Evolutionary conservation across 2,329 filamentous ascomycete species (phyloP), one percentile per base, ranked within the genome.

Genomic region (Sporothrix humicola): DNA sequence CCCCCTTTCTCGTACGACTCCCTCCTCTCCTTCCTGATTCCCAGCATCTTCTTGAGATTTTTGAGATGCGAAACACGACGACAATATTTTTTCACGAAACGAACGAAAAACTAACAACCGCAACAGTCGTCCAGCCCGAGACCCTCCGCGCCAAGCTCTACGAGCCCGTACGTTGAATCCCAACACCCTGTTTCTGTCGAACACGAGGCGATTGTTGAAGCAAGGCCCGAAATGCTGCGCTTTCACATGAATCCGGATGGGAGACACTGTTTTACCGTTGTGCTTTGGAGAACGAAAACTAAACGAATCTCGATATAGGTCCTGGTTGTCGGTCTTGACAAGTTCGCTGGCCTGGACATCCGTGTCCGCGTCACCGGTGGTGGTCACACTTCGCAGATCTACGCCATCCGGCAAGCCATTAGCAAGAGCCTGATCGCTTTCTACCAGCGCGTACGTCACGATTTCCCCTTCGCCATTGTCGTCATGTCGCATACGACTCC

Each of bases 341-440:
- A 81, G 78, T 81, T 80, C 73, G 77, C 80, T 68, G 77, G 92
- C 83, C 93, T 98, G 85, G 96, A 99, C 86, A 98, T 99, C 88
- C 93, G 96, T 80, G 94, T 98, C 84, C 93, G 95, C 83, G 96
- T 98, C 82, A 89, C 91, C 82, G 96, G 96, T 85, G 96, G 76
- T 76, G 76, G 76, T 74, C 76, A 77, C 75, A 76, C 75, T 75
- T 77, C 76, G 76, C 74, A 76, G 76, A 80, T 81, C 75, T 81
- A 98, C 87, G 96, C 96, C 84, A 94, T 98, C 89, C 94, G 96
- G 82, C 96, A 99, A 89, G 95, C 96, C 82, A 98, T 99, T 84
- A 91, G 95, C 88, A 99, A 98, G 91, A 92, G 92, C 82, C 93
- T 97, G 50, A 77, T 77, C 44, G 76, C 76, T 26, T 77, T 74